Evolutionary conservation across 768 basidiomycete genomes (phyloP).

Genomic region (Lactifluus subvellereus): DNA sequence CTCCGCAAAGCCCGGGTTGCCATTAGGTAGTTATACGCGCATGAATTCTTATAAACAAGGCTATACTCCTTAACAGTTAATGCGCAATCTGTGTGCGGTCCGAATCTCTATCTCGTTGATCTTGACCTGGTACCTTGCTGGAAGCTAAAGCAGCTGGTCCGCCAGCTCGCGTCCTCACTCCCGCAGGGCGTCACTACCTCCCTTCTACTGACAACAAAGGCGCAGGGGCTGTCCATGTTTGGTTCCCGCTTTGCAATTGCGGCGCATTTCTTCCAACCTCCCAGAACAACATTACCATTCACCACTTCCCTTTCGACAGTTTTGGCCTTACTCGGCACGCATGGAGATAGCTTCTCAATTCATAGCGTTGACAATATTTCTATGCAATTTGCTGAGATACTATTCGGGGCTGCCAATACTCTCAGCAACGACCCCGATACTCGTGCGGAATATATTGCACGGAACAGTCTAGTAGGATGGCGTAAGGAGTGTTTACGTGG

Average conservation of each 20-base stretch:
- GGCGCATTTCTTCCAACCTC: neutral
- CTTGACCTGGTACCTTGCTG: neutral
- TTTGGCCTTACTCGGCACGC: no score
- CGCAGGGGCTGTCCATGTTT: neutral
- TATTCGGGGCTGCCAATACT: neutral
- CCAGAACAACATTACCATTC: neutral
- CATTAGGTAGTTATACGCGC: neutral
- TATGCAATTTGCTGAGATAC: neutral
- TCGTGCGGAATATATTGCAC: neutral
- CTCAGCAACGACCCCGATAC: neutral
- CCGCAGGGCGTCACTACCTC: neutral
- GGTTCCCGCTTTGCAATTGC: neutral
- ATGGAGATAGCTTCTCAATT: no score
- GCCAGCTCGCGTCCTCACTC: neutral
- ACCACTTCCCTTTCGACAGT: no score
- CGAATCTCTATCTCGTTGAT: neutral
- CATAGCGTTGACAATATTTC: neutral
- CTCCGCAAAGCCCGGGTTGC: neutral
- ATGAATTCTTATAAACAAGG: neutral
- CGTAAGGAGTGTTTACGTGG: conserved; percentile 3
- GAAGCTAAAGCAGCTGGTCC: neutral
- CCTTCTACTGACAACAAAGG: conserved; percentile 1
- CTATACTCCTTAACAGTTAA: neutral
- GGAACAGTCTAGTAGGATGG: neutral
- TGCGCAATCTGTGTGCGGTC: neutral